A percentile compares a stretch with the other conserved stretches of the same genome.
phyloP scores from a whole-genome alignment of 2,329 filamentous ascomycete species.

The Fusarium luffae region DNA sequence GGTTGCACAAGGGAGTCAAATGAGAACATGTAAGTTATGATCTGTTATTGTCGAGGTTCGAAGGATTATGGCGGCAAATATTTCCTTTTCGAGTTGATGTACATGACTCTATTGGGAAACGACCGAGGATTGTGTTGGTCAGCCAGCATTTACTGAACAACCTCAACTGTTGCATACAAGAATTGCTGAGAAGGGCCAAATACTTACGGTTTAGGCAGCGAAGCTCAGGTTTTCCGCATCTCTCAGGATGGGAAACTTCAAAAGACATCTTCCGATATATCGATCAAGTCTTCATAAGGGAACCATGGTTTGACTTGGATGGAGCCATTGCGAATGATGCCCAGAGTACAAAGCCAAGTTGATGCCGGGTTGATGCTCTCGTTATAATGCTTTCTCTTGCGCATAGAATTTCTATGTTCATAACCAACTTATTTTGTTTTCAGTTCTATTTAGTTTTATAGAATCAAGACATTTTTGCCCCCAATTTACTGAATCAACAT shows the following conservation, averaged over 20 bases:
- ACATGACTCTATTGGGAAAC: conserved; percentile 1
- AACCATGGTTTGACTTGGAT: background rate
- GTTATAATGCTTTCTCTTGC: background rate
- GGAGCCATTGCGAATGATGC: background rate
- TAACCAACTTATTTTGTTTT: background rate
- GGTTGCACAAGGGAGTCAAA: conserved; percentile 1
- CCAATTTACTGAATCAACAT: background rate
- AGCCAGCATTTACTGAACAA: background rate
- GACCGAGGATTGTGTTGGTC: background rate
- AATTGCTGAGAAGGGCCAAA: background rate
- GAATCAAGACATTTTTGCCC: background rate
- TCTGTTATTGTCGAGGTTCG: background rate
- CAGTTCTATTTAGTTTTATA: background rate
- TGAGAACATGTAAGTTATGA: background rate
- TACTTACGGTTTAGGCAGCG: background rate
- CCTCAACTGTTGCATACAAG: background rate
- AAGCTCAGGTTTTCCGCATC: background rate
- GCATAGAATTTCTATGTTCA: background rate
- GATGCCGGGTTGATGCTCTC: background rate
- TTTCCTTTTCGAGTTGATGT: background rate
- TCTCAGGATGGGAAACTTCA: background rate
- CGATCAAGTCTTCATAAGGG: background rate
- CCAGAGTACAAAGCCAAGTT: background rate
- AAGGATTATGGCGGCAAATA: background rate
- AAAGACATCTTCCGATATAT: background rate